Evolutionary conservation across 2,329 filamentous ascomycete species (phyloP).

Genomic region (Alternaria triticimaculans): DNA sequence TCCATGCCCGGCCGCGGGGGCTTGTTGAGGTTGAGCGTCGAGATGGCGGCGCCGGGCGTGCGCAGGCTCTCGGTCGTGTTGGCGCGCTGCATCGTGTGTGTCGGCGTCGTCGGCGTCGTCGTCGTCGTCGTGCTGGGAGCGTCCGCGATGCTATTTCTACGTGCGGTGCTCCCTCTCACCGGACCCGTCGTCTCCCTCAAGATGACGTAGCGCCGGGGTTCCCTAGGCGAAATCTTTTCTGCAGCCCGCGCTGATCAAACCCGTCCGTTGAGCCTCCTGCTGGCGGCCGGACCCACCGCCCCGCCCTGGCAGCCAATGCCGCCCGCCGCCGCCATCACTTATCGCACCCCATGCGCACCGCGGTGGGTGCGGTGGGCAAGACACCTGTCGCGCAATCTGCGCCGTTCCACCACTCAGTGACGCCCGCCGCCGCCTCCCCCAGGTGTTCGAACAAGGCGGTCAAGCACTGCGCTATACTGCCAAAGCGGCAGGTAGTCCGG

Average conservation of each 20-base stretch:
- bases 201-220: slow-evolving; percentile 33
- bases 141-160: slow-evolving; percentile 4
- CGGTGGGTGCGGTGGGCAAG: neutral
- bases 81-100: slow-evolving; percentile 9
- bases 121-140: neutral
- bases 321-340: slow-evolving; percentile 20
- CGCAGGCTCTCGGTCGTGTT: slow-evolving; percentile 19
- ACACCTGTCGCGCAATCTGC: neutral
- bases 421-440: neutral
- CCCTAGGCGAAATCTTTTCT: slow-evolving; percentile 37
- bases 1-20: slow-evolving; percentile 31
- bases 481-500: slow-evolving; percentile 13
- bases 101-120: slow-evolving; percentile 4
- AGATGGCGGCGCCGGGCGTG: slow-evolving; percentile 18
- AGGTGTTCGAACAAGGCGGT: slow-evolving; percentile 5
- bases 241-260: slow-evolving; percentile 13
- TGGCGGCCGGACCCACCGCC: slow-evolving; percentile 28
- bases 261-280: slow-evolving; percentile 31
- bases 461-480: slow-evolving; percentile 4
- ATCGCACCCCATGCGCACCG: slow-evolving; percentile 6
- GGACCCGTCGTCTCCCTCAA: slow-evolving; percentile 20
- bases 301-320: slow-evolving; percentile 29
- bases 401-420: slow-evolving; percentile 9
- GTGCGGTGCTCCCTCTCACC: slow-evolving; percentile 5
- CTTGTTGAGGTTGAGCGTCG: slow-evolving; percentile 35